Evolutionary conservation across 805 yeast genomes (phyloP).

Genomic region (Ogataea philodendri): DNA sequence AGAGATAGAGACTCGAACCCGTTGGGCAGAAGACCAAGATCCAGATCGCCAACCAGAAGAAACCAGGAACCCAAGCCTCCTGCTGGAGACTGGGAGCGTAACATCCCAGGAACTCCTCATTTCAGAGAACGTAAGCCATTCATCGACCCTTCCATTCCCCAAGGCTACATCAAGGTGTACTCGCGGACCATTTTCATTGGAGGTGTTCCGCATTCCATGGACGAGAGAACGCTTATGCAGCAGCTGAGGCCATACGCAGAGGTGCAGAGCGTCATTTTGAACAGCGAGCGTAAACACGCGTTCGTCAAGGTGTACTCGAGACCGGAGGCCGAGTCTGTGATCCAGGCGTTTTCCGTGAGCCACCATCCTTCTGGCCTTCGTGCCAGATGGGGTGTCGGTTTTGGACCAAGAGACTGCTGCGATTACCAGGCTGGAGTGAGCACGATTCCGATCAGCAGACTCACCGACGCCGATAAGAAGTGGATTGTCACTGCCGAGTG

Average conservation of each 20-base stretch:
- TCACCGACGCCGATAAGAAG: constrained; percentile 89
- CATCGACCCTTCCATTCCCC: constrained; percentile 68
- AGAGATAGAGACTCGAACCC: constrained; percentile 34
- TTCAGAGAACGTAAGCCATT: constrained; percentile 73
- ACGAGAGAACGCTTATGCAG: constrained; percentile 65
- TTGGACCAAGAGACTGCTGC: constrained; percentile 97
- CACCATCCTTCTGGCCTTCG: constrained; percentile 69
- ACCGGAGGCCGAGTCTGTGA: constrained; percentile 83
- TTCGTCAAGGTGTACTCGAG: constrained; percentile 93
- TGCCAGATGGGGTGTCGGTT: constrained; percentile 98
- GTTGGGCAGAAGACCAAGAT: constrained; percentile 49
- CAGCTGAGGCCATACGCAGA: constrained; percentile 83
- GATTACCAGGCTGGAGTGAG: constrained; percentile 90
- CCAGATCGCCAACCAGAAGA: constrained; percentile 51
- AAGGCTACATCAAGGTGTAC: constrained; percentile 75
- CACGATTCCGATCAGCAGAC: constrained; percentile 78
- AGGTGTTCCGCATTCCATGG: constrained; percentile 84
- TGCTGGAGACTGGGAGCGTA: constrained; percentile 54
- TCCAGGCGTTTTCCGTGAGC: constrained; percentile 56
- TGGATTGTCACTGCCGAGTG: constrained; percentile 91
- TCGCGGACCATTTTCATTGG: constrained; percentile 93
- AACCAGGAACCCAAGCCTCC: constrained; percentile 31
- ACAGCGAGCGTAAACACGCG: constrained; percentile 90
- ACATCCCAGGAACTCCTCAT: constrained; percentile 70
- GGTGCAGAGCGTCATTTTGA: constrained; percentile 86